A percentile compares a stretch with the other conserved stretches of the same genome.
Evolutionary conservation across 1,284 basidiomycete genomes (phyloP).

Genomic region (Thecaphora frezii): DNA sequence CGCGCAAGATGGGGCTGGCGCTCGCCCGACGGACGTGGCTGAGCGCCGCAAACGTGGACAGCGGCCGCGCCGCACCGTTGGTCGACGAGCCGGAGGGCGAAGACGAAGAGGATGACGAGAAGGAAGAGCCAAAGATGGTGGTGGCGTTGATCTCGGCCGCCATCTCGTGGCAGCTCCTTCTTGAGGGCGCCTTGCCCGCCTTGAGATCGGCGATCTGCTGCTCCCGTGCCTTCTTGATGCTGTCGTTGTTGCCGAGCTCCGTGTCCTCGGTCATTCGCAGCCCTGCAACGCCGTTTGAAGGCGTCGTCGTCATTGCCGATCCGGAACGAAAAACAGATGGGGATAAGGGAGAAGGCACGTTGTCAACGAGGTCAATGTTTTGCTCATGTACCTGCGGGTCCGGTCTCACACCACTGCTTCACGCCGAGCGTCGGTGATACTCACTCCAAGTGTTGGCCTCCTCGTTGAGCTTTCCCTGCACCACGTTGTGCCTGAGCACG

Average conservation of each 20-base stretch:
- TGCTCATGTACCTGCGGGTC: too few species aligned
- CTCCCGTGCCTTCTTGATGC: conserved; percentile 44
- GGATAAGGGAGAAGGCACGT: too few species aligned
- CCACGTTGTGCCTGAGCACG: conserved; percentile 52
- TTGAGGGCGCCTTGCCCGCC: conserved; percentile 39
- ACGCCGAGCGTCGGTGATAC: conserved; percentile 2
- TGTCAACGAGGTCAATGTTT: too few species aligned
- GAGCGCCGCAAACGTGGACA: conserved; percentile 13
- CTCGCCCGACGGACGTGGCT: conserved; percentile 9
- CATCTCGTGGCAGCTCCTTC: conserved; percentile 33
- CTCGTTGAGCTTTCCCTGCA: conserved; percentile 49
- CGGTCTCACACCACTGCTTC: too few species aligned
- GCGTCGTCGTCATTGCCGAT: too few species aligned
- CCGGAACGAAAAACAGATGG: too few species aligned
- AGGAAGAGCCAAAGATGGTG: conserved; percentile 5
- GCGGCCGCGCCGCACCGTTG: conserved; percentile 14
- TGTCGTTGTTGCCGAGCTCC: conserved; percentile 55
- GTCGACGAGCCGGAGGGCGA: conserved; percentile 10
- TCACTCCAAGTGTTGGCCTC: conserved; percentile 15
- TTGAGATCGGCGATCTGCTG: conserved; percentile 45
- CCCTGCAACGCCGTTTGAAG: conserved; percentile 13
- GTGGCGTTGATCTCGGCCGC: conserved; percentile 11
- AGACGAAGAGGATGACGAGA: conserved; percentile 27
- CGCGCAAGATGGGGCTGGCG: conserved; percentile 13
- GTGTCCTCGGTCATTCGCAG: conserved; percentile 54